Percentiles rank a stretch among this genome's conserved stretches.
phyloP scores from a whole-genome alignment of 106 monocot genomes.

The Acanthochlamys bracteata region DNA sequence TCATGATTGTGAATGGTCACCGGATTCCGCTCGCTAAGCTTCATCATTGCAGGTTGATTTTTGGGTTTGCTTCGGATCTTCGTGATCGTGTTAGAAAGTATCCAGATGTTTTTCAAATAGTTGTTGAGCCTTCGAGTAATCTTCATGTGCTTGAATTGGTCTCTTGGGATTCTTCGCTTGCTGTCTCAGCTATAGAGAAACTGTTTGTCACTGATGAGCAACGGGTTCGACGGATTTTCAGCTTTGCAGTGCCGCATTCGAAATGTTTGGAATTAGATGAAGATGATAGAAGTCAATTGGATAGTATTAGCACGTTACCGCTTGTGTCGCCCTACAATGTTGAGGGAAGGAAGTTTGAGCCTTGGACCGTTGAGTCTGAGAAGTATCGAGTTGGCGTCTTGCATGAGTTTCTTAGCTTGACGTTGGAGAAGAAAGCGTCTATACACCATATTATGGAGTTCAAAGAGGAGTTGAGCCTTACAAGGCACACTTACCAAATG shows the following conservation, averaged over 20 bases:
- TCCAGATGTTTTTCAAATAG: slow-evolving; percentile 60
- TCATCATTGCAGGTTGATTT: slow-evolving; percentile 66
- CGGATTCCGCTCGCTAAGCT: slow-evolving; percentile 73
- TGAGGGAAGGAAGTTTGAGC: slow-evolving; percentile 50
- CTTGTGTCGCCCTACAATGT: slow-evolving; percentile 85
- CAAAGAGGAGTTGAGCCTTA: slow-evolving; percentile 87
- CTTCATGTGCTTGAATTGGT: slow-evolving; percentile 60
- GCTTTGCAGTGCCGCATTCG: slow-evolving; percentile 52
- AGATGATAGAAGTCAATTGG: slow-evolving; percentile 46
- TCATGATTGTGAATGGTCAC: slow-evolving; percentile 63
- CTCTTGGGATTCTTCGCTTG: slow-evolving; percentile 61
- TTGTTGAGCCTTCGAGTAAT: slow-evolving; percentile 36
- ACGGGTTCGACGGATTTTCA: slow-evolving; percentile 53
- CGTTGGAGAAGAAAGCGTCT: slow-evolving; percentile 79
- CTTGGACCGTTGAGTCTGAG: slow-evolving; percentile 83
- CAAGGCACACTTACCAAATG: slow-evolving; percentile 71
- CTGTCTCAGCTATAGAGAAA: slow-evolving; percentile 67
- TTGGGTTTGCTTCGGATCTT: slow-evolving; percentile 80
- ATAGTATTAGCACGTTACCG: slow-evolving; percentile 48
- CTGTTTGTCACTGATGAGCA: slow-evolving; percentile 62
- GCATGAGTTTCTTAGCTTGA: slow-evolving; percentile 86
- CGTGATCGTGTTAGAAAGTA: slow-evolving; percentile 65
- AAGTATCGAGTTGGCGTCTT: slow-evolving; percentile 84
- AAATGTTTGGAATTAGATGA: slow-evolving; percentile 46
- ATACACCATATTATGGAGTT: slow-evolving; percentile 97